Evolutionary conservation across 371 early-diverging fungal genomes (phyloP).

Genomic region (Mucor irregularis): DNA sequence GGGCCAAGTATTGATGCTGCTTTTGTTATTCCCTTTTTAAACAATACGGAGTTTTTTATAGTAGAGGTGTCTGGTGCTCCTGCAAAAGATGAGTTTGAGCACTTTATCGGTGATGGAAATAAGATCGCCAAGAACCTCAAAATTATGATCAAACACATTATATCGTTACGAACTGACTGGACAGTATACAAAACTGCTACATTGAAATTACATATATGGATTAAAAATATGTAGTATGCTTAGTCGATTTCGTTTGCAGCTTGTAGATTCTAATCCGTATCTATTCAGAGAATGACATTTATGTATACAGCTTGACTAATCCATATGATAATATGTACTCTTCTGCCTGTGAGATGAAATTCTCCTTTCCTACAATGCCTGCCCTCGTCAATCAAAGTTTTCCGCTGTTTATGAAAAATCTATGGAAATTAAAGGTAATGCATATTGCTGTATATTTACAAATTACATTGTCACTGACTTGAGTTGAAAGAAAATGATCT

Average conservation of each 20-base stretch:
- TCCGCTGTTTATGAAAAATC: not conserved
- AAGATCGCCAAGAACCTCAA: constrained; percentile 7
- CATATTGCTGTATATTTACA: not conserved
- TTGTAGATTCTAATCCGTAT: not conserved
- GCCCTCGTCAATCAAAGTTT: not conserved
- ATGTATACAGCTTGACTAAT: not conserved
- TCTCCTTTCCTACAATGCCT: not conserved
- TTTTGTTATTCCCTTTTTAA: not conserved
- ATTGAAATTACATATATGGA: not conserved
- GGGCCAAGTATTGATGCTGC: constrained; percentile 6
- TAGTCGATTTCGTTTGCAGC: not conserved
- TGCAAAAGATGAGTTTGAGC: not conserved
- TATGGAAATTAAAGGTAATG: not conserved
- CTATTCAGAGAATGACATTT: not conserved
- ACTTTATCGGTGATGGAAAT: constrained; percentile 2
- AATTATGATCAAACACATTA: not conserved
- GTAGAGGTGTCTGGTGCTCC: constrained; percentile 4
- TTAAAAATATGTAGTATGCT: not conserved
- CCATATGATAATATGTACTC: not conserved
- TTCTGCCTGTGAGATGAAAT: not conserved
- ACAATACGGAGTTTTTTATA: not conserved
- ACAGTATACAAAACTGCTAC: no score
- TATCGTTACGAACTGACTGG: not conserved
- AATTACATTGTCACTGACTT: not conserved
- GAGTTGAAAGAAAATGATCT: not conserved